Evolutionary conservation across 441 rosid genomes (phyloP), one percentile per base, ranked within the genome.

Genomic region (Rhodomyrtus psidioides): DNA sequence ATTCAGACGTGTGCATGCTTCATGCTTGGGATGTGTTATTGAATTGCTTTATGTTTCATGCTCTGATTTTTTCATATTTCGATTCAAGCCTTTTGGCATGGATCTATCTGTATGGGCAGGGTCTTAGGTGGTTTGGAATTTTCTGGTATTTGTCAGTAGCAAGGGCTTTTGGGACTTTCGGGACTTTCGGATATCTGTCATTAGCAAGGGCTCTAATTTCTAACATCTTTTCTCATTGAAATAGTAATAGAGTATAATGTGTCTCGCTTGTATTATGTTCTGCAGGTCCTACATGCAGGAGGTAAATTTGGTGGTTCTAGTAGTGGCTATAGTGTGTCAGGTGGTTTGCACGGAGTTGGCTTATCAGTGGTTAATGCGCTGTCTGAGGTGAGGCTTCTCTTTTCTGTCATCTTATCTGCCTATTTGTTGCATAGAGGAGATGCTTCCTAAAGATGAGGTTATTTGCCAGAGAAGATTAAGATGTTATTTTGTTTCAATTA

Each of bases 331-430:
- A 95, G 91, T 84, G 98, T 97, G 82, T 97, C 99, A 85, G 99
- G 99, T 84, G 99, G 99, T 86, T 88, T 97, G 87, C 99, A 97
- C 83, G 99, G 99, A 86, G 99, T 97, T 79, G 99, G 99, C 86
- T 94, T 97, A 87, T 96, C 98, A 9, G 99, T 96, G 89, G 99
- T 97, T 85, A 97, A 97, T 93, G 99, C 99, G 70, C 91, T 96
- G 90, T 97, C 99, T 53, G 98, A 96, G 98, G 99, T 97, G 81
- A 79, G 92, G 81, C 81, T 89, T 83, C 58, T 85, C 53, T 49
- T 88, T 83, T 82, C 58, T 83, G 84, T 79, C 83, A 28, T 55
- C 53, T 16, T 74, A 12, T 53, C 62, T 79, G 53, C 28, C 27
- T 34, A 34, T 84, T 83, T 86, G 17, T 49, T 30, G 55, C 76